Evolutionary conservation across 2,329 filamentous ascomycete genomes (phyloP).

Genomic region (Drechslerella coelobrocha): DNA sequence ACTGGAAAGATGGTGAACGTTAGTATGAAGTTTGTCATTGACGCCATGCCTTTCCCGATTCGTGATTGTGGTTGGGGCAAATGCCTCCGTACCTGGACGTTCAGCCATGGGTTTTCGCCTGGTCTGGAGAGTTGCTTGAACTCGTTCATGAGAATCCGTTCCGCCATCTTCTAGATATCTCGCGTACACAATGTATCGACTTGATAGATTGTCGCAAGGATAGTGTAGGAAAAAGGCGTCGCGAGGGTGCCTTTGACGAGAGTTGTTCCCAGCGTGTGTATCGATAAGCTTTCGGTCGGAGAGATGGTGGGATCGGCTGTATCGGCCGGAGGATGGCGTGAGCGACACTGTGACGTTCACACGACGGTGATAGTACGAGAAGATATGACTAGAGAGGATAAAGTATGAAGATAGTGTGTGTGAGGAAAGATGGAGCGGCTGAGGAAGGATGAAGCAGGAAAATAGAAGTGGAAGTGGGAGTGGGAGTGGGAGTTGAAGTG

Average conservation of each 20-base stretch:
- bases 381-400: too few species aligned
- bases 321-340: too few species aligned
- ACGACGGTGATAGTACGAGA: too few species aligned
- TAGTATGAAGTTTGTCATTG: constrained; percentile 8
- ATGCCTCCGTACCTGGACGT: constrained; percentile 73
- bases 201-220: not conserved
- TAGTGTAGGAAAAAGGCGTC: constrained; percentile 18
- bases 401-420: too few species aligned
- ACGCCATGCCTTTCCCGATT: constrained; percentile 24
- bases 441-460: not conserved
- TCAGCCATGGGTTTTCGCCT: constrained; percentile 80
- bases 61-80: not conserved
- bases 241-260: constrained; percentile 13
- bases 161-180: constrained; percentile 60
- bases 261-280: constrained; percentile 9
- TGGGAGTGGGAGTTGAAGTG: constrained; percentile 6
- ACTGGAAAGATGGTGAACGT: constrained; percentile 59
- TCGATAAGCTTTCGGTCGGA: constrained; percentile 7
- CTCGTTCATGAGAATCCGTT: constrained; percentile 88
- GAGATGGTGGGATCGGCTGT: constrained; percentile 7
- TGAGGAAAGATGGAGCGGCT: not conserved
- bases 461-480: not conserved
- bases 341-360: too few species aligned
- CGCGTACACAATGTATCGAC: constrained; percentile 10
- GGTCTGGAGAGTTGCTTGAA: constrained; percentile 75